Conservation (phyloP, 1,284 basidiomycete genomes). For the Meira miltonrushii region DNA sequence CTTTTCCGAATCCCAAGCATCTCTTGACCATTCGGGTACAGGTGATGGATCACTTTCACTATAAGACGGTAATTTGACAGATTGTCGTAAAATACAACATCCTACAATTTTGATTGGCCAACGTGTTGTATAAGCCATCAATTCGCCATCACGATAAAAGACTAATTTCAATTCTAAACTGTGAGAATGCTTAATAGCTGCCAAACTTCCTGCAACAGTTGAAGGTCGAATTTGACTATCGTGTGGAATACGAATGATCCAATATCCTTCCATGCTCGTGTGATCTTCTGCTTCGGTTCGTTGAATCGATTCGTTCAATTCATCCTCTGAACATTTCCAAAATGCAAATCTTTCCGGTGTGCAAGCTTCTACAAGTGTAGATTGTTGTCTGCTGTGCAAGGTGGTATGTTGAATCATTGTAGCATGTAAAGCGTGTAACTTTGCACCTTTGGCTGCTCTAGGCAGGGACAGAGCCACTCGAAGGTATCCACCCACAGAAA, state of each 20-base stretch:
- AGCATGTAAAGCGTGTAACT: background rate
- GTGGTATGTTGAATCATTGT: slow-evolving; percentile 7
- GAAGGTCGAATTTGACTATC: slow-evolving; percentile 6
- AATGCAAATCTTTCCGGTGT: slow-evolving; percentile 6
- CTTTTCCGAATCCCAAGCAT: slow-evolving; percentile 9
- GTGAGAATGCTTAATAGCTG: slow-evolving; percentile 6
- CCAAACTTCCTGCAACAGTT: background rate
- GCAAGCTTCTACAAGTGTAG: background rate
- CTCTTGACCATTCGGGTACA: slow-evolving; percentile 5
- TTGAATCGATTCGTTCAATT: background rate
- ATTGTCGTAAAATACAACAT: background rate
- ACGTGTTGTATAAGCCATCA: background rate
- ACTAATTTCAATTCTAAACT: slow-evolving; percentile 1
- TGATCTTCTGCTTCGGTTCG: background rate
- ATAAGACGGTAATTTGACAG: slow-evolving; percentile 7
- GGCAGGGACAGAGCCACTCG: slow-evolving; percentile 9
- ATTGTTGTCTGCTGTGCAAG: slow-evolving; percentile 1
- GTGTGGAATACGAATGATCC: slow-evolving; percentile 8
- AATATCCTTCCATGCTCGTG: background rate
- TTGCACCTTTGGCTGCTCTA: background rate
- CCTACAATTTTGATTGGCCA: slow-evolving; percentile 5
- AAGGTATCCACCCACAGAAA: slow-evolving; percentile 12
- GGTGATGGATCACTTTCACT: slow-evolving; percentile 7
- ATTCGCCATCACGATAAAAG: background rate
- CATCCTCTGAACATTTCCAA: background rate